These are phyloP conservation scores for Leptographium galeiforme DNA, from an alignment of 2,329 filamentous ascomycete genomes.

Conservation along the genomic window DNA sequence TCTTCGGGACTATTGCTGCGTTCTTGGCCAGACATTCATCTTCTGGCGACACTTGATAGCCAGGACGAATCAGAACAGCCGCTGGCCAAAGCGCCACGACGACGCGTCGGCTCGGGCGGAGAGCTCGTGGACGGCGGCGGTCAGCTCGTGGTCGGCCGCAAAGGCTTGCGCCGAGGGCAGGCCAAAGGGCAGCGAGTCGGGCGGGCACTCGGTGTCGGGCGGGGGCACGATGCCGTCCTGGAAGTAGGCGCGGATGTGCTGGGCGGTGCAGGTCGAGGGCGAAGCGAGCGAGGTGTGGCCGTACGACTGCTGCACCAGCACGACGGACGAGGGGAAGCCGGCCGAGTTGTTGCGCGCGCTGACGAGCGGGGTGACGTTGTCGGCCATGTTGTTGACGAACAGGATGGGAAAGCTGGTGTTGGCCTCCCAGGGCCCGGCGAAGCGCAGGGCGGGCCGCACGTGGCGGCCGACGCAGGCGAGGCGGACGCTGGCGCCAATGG, in stretches of 20 bases:
- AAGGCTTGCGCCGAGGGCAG: not conserved
- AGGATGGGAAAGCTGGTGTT: conserved; percentile 27
- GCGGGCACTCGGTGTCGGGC: conserved; percentile 4
- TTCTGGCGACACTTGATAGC: not conserved
- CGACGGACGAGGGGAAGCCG: conserved; percentile 21
- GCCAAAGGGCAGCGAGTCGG: conserved; percentile 8
- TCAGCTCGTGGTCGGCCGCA: not conserved
- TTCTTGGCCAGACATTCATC: not conserved
- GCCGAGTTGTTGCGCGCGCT: conserved; percentile 17
- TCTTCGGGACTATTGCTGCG: not conserved
- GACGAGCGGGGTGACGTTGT: conserved; percentile 32
- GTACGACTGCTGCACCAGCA: conserved; percentile 36
- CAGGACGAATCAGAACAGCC: not conserved
- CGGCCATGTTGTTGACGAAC: conserved; percentile 27
- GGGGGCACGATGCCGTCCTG: conserved; percentile 30
- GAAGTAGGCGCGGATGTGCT: conserved; percentile 29
- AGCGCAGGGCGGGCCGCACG: conserved; percentile 26
- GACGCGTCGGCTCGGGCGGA: not conserved
- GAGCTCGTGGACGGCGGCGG: not conserved
- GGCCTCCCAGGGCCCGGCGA: conserved; percentile 15
- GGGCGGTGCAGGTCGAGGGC: conserved; percentile 29
- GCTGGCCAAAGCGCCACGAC: not conserved
- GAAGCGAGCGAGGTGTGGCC: conserved; percentile 31
- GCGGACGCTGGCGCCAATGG: conserved; percentile 27
- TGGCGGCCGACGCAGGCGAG: conserved; percentile 25